A percentile compares a stretch with the other conserved stretches of the same genome.
These are phyloP conservation scores for Russula compacta DNA, from an alignment of 768 basidiomycete species.

Conservation along the genomic window DNA sequence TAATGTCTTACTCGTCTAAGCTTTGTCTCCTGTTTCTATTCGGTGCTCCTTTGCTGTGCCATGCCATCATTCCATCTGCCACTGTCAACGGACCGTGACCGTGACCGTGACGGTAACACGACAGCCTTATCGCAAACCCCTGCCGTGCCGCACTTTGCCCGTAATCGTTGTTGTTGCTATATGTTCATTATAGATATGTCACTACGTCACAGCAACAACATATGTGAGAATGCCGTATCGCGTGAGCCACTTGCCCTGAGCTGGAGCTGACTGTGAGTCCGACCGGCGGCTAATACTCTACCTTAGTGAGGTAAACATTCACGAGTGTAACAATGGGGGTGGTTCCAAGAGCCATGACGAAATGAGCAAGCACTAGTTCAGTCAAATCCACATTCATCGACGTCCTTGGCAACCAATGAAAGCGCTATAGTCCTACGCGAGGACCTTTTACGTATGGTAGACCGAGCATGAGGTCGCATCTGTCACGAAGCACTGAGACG, in stretches of 20 bases:
- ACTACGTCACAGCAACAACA: not conserved
- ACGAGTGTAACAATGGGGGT: too few relatives aligned
- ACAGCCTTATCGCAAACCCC: not conserved
- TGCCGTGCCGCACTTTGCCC: not conserved
- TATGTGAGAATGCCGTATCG: conserved; percentile 5
- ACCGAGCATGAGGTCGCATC: too few relatives aligned
- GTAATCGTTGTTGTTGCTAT: not conserved
- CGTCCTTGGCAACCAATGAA: too few relatives aligned
- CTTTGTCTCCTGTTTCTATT: conserved; percentile 4
- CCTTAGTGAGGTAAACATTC: not conserved
- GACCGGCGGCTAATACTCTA: not conserved
- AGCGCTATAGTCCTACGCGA: not conserved
- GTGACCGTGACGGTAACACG: conserved; percentile 5
- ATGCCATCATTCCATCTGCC: not conserved
- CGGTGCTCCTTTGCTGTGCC: not conserved
- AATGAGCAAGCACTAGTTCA: not conserved
- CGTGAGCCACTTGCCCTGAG: not conserved
- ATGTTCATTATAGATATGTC: not conserved
- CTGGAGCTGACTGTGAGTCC: not conserved
- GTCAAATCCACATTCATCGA: not conserved
- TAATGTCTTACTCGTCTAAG: not conserved
- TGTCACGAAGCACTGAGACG: not conserved
- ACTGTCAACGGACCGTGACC: not conserved
- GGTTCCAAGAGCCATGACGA: too few relatives aligned
- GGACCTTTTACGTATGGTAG: too few relatives aligned